Evolutionary conservation across 148 eudicot species (phyloP), one percentile per base, ranked within the genome.

Genomic region (Hydrangea macrophylla): DNA sequence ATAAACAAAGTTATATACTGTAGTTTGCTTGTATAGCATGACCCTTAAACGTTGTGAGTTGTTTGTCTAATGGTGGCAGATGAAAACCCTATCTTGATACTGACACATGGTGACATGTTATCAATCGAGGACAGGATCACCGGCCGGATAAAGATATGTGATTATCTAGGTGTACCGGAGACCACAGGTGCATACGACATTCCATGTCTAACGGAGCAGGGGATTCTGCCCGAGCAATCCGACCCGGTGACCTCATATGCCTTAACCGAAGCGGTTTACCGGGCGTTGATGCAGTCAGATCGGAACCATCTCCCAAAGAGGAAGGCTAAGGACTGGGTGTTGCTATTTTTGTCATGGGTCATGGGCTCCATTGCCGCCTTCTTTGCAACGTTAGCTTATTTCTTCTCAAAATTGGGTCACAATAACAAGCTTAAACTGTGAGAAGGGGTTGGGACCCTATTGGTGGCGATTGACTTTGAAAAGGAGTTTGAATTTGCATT

Each of bases 21-120:
- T n/a, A n/a, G n/a, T n/a, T n/a, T n/a, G n/a, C n/a, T n/a, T n/a
- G n/a, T n/a, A n/a, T n/a, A n/a, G n/a, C n/a, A n/a, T n/a, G n/a
- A n/a, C n/a, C n/a, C n/a, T n/a, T n/a, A n/a, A n/a, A n/a, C n/a
- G n/a, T n/a, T n/a, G n/a, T n/a, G n/a, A 48, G 20, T 48, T 48
- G 23, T 7, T 48, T 48, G 6, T 9, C 17, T 17, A 17, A 17
- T 48, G n/a, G 35, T 50, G 33, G 64, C 75, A 87, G 92, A 87
- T 68, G 83, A 82, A 60, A 85, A 71, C 64, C 92, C 92, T 8
- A 80, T 87, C 55, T 50, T 87, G 36, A 79, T 87, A n/a, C 68
- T 87, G 23, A 87, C 92, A 15, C 92, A 87, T 35, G 92, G 92
- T 0, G 92, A 87, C 78, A 78, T 60, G 65, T 58, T 87, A 58